Conservation (phyloP, 208 protist species). For the Leishmania major region DNA sequence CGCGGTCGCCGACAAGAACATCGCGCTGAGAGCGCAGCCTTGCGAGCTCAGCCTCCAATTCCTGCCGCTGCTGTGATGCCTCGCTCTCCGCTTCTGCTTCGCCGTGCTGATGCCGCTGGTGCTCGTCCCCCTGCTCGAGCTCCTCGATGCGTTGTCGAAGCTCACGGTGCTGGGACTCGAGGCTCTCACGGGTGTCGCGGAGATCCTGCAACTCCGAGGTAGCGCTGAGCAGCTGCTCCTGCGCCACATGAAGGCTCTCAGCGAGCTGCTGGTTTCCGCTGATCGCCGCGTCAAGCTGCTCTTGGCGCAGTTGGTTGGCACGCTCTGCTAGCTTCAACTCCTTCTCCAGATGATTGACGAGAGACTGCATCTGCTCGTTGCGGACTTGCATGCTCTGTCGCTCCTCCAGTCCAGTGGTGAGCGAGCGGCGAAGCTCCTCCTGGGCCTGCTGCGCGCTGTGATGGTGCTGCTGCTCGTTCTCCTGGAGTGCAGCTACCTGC, state of each 20-base stretch:
- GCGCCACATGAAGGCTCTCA: constrained; percentile 1
- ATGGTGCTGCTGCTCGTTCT: neutral
- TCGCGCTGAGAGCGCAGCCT: constrained; percentile 13
- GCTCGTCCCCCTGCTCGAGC: constrained; percentile 12
- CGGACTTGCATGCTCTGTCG: constrained; percentile 6
- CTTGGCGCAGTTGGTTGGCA: constrained; percentile 26
- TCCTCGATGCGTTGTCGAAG: neutral
- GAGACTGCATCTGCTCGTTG: constrained; percentile 21
- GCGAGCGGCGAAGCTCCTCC: constrained; percentile 16
- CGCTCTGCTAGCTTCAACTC: constrained; percentile 30
- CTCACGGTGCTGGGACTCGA: constrained; percentile 8
- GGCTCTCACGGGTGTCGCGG: constrained; percentile 4
- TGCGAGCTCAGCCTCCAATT: constrained; percentile 13
- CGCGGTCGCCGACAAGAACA: constrained; percentile 1
- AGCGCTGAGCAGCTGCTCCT: constrained; percentile 7
- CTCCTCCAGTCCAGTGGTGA: constrained; percentile 2
- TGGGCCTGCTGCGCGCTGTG: neutral
- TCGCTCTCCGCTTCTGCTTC: neutral
- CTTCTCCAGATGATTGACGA: constrained; percentile 20
- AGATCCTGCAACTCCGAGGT: constrained; percentile 8
- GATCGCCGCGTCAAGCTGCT: constrained; percentile 25
- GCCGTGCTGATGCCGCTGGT: neutral
- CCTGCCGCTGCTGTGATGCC: neutral
- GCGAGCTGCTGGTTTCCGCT: constrained; percentile 8
- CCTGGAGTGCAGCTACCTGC: constrained; percentile 13